These are phyloP conservation scores for Teratosphaeria gauchensis DNA, from an alignment of 2,329 filamentous ascomycete genomes.

Conservation along the genomic window DNA sequence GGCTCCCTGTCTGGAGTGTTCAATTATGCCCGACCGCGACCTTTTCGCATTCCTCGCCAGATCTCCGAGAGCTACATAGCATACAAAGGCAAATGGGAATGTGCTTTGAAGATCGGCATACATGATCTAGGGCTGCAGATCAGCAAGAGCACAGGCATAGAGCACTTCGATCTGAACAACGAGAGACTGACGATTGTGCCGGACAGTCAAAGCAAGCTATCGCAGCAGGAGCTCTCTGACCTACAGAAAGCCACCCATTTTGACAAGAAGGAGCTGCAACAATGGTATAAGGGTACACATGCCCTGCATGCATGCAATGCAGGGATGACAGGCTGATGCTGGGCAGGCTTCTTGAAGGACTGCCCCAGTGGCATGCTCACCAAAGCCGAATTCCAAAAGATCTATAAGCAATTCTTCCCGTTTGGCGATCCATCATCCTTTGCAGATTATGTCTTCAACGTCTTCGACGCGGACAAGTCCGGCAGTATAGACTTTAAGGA, in stretches of 20 bases:
- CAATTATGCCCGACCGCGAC: conserved; percentile 26
- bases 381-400: conserved; percentile 99
- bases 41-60: conserved; percentile 23
- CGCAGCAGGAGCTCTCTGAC: conserved; percentile 87
- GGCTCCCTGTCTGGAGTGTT: conserved; percentile 13
- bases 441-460: conserved; percentile 98
- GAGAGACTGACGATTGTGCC: conserved; percentile 23
- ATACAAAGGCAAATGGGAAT: conserved; percentile 24
- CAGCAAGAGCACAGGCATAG: conserved; percentile 18
- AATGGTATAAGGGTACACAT: conserved; percentile 94
- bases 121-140: conserved; percentile 24
- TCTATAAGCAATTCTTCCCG: conserved; percentile 98
- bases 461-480: conserved; percentile 95
- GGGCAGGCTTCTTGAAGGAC: conserved; percentile 87
- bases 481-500: conserved; percentile 99
- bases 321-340: neutral
- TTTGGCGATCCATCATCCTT: conserved; percentile 96
- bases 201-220: conserved; percentile 91
- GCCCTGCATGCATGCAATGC: neutral
- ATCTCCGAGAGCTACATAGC: conserved; percentile 21
- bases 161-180: conserved; percentile 16
- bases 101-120: conserved; percentile 23
- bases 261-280: conserved; percentile 98
- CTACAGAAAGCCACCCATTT: conserved; percentile 96
- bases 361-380: conserved; percentile 94